Conservation (phyloP, 495 filamentous ascomycete species). For the Xylaria intraflava region DNA sequence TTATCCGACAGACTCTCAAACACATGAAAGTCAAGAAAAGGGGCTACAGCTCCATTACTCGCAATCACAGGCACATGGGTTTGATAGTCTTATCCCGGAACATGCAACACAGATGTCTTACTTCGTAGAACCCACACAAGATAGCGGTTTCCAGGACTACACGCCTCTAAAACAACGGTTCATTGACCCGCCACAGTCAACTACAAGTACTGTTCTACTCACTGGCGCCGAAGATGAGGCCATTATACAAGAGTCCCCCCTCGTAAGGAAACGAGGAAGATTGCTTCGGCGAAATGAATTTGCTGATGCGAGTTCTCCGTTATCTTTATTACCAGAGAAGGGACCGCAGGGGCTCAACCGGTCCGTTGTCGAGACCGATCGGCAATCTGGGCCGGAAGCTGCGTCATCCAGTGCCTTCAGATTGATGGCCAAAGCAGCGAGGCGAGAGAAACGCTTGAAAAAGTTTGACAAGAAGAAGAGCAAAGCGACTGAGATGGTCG, state of each 20-base stretch:
- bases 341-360: slow-evolving; percentile 10
- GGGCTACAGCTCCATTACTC: slow-evolving; percentile 45
- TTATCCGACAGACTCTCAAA: slow-evolving; percentile 14
- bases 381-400: neutral
- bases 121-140: slow-evolving; percentile 76
- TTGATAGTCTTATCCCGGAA: slow-evolving; percentile 42
- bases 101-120: slow-evolving; percentile 51
- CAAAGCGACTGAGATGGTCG: slow-evolving; percentile 77
- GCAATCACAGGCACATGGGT: slow-evolving; percentile 48
- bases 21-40: slow-evolving; percentile 40
- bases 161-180: slow-evolving; percentile 56
- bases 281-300: slow-evolving; percentile 44
- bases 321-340: slow-evolving; percentile 3
- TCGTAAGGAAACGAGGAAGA: slow-evolving; percentile 52
- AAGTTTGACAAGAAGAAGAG: slow-evolving; percentile 79
- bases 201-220: slow-evolving; percentile 62
- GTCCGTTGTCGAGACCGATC: neutral
- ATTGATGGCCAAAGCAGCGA: slow-evolving; percentile 65
- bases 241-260: slow-evolving; percentile 50
- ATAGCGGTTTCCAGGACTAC: slow-evolving; percentile 62
- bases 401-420: slow-evolving; percentile 50
- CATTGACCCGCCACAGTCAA: slow-evolving; percentile 56
- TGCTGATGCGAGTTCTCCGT: slow-evolving; percentile 12
- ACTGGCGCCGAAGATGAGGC: slow-evolving; percentile 29
- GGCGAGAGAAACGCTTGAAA: slow-evolving; percentile 44